Conservation (phyloP, 345 rosid species). For the Combretum micranthum region DNA sequence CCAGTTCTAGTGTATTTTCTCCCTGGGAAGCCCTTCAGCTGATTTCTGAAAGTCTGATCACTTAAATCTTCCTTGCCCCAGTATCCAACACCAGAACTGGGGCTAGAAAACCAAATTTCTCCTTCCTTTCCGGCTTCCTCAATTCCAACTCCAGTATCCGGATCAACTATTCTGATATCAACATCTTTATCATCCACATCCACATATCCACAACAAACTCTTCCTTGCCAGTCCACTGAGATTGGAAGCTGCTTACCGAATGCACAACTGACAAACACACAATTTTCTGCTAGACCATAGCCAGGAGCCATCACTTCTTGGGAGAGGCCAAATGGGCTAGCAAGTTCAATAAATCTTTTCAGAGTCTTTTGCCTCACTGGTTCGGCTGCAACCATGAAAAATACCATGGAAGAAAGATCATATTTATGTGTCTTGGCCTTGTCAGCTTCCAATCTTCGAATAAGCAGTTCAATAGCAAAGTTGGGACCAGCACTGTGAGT, state of each 20-base stretch:
- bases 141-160: conserved; percentile 35
- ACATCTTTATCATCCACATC: conserved; percentile 30
- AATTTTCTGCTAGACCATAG: conserved; percentile 68
- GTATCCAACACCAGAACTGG: conserved; percentile 62
- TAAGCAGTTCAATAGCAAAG: conserved; percentile 53
- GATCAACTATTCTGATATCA: conserved; percentile 45
- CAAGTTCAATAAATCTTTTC: conserved; percentile 46
- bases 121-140: conserved; percentile 48
- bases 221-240: conserved; percentile 58
- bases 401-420: conserved; percentile 60
- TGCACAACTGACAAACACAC: conserved; percentile 69
- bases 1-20: conserved; percentile 53
- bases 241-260: conserved; percentile 52
- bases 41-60: conserved; percentile 42
- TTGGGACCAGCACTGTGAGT: conserved; percentile 73
- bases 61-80: conserved; percentile 60
- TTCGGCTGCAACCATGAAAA: conserved; percentile 70
- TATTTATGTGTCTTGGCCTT: conserved; percentile 26
- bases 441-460: conserved; percentile 46
- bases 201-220: conserved; percentile 58
- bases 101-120: conserved; percentile 63
- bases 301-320: conserved; percentile 73
- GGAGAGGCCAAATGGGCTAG: conserved; percentile 45
- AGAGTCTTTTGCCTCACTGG: conserved; percentile 57
- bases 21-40: conserved; percentile 26